Base-by-base conservation (phyloP, 139 green algal genomes). In the Chlamydomonas asymmetrica region DNA sequence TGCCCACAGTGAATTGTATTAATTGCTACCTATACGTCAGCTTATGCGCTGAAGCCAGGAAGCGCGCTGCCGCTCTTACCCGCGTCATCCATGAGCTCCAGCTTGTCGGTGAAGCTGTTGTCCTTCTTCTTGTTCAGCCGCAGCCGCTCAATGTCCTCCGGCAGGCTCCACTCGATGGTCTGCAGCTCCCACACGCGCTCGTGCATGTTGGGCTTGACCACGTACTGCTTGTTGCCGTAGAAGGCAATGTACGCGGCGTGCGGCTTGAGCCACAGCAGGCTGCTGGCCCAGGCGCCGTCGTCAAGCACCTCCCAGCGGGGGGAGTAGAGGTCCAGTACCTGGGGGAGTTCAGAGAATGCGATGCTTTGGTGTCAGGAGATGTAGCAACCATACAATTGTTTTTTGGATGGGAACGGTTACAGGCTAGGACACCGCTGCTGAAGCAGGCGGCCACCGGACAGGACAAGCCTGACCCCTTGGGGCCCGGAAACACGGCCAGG, bases 141-240 rank as follows among this genome's bases (percentile, higher is more conserved):
- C 85, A 93, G 74, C 18, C 83, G 73, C 69, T 91, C 88, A 40
- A 94, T 92, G 73, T 93, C 86, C 70, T 92, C 88, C 0, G 89
- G 90, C 52, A 92, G 76, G 31, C 79, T 74, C 45, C 92, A 79
- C 72, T 90, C 79, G 38, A 88, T 78, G 2, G 69, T 74, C 71
- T 85, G 77, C 71, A 96, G 78, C 89, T 94, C 86, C 32, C 76
- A 79, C 73, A 95, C 81, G 78, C 78, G 78, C 45, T 93, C 84
- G 6, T 92, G 82, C 67, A 90, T 79, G 79, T 74, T 80, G 18
- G 89, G 88, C 80, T 92, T 91, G 35, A 96, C 37, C 29, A 84
- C 88, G 75, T 88, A 88, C 41, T 95, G 82, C 74, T 81, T 84
- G 78, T 87, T 89, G 62, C 83, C 88, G 39, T 80, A 73, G 67